Evolutionary conservation across 345 rosid genomes (phyloP).

Genomic region (Lenwebbia sp.): DNA sequence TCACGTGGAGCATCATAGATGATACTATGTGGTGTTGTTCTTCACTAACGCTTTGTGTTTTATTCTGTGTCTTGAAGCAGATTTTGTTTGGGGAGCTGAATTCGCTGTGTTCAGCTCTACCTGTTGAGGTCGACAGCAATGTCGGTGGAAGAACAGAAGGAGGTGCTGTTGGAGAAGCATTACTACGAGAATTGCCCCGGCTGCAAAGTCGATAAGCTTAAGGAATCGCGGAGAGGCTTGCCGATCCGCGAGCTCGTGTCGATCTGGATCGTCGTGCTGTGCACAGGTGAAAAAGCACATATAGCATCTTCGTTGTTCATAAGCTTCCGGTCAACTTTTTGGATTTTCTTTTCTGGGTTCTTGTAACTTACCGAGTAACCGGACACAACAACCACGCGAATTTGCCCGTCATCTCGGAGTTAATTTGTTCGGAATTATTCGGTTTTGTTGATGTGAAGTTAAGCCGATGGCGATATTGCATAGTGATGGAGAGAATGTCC

Average conservation of each 20-base stretch:
- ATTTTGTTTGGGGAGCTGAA: not conserved
- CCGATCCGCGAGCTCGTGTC: constrained; percentile 50
- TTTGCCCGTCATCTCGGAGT: not conserved
- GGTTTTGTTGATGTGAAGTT: not conserved
- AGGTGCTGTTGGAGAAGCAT: constrained; percentile 40
- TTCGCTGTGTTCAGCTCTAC: not conserved
- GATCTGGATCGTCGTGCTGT: constrained; percentile 68
- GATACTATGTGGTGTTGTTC: not conserved
- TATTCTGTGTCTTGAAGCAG: not conserved
- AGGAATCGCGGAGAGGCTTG: constrained; percentile 37
- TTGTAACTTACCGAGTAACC: not conserved
- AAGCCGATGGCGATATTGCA: not conserved
- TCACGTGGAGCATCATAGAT: not conserved
- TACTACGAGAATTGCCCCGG: constrained; percentile 73
- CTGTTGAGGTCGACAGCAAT: not conserved
- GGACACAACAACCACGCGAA: not conserved
- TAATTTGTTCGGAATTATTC: not conserved
- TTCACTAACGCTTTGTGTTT: not conserved
- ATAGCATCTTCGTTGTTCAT: not conserved
- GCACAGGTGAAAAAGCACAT: constrained; percentile 29
- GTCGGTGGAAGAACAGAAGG: constrained; percentile 4
- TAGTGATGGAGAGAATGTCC: not conserved
- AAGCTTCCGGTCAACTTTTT: not conserved
- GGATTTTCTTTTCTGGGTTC: not conserved
- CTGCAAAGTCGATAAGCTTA: constrained; percentile 57